Conservation (phyloP, 768 basidiomycete species). For the Amylocystis lapponica region DNA sequence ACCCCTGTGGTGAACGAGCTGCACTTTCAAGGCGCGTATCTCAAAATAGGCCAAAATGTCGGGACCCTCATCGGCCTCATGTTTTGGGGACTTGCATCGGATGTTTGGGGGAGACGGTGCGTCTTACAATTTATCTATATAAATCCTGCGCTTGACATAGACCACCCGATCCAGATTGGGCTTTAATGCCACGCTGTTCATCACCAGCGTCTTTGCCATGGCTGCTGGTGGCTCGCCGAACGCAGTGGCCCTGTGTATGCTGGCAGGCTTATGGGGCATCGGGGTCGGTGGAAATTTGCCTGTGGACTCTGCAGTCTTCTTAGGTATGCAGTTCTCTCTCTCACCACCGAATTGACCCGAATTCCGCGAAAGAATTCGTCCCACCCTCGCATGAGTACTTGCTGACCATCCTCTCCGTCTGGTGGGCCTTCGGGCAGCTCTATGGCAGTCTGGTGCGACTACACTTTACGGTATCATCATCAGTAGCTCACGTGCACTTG, state of each 20-base stretch:
- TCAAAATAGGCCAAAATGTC: constrained; percentile 69
- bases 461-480: neutral
- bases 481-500: neutral
- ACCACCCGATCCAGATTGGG: no score
- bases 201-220: constrained; percentile 59
- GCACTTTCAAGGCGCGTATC: constrained; percentile 48
- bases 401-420: constrained; percentile 67
- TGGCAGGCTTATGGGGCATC: constrained; percentile 53
- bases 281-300: constrained; percentile 74
- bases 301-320: constrained; percentile 71
- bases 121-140: neutral
- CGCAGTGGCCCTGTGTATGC: constrained; percentile 42
- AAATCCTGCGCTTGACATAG: neutral
- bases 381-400: constrained; percentile 73
- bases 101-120: constrained; percentile 67
- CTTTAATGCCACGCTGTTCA: constrained; percentile 65
- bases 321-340: constrained; percentile 36
- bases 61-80: constrained; percentile 66
- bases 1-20: constrained; percentile 63
- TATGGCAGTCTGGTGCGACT: constrained; percentile 42
- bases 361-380: constrained; percentile 45
- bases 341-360: neutral
- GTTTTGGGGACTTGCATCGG: constrained; percentile 64
- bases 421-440: constrained; percentile 78
- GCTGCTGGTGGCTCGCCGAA: constrained; percentile 58